Base-by-base conservation (phyloP, 192 early-diverging fungal genomes). In the Entomortierella chlamydospora region DNA sequence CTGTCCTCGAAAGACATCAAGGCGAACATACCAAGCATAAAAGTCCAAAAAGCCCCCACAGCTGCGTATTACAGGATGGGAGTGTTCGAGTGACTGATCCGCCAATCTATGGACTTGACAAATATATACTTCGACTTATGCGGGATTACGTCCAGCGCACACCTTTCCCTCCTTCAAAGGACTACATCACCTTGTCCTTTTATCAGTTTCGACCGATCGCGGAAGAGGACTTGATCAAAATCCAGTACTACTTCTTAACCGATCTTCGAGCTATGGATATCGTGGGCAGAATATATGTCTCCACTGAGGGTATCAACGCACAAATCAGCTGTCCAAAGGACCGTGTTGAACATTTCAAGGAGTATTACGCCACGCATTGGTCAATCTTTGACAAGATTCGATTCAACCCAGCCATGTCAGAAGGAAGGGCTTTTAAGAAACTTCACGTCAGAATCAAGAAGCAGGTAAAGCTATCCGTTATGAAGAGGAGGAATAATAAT, bases 291-390 rank as follows among this genome's bases (percentile, higher is more conserved):
- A 91, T 94, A 45, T 94, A 94, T 71, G 74, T 94, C 22, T 87
- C 88, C 22, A 70, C 83, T 5, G 89, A 94, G 78, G 93, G 93
- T 0, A 90, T 94, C 81, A 94, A 94, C 71, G 92, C 91, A n/a
- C 93, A 94, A 80, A 83, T 93, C 13, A 89, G 90, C 50, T 88
- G 90, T 55, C 92, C 92, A 50, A 67, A 76, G 25, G 74, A 83
- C 12, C 82, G 86, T 23, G 68, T 89, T 5, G 73, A 58, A 2
- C 29, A 56, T 2, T 73, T 94, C 37, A 87, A 87, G 47, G 26
- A 65, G n/a, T 93, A 88, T 81, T 84, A 88, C 20, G 77, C 60
- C 8, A 60, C 2, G 51, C 76, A 71, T 25, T 82, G 15, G 65
- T 81, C 39, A 34, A 81, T 71, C 74, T 82, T 81, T 58, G 63